Percentiles rank a stretch among this genome's conserved stretches.
Conservation (phyloP, 495 filamentous ascomycete genomes). For the Xylaria telfairii region DNA sequence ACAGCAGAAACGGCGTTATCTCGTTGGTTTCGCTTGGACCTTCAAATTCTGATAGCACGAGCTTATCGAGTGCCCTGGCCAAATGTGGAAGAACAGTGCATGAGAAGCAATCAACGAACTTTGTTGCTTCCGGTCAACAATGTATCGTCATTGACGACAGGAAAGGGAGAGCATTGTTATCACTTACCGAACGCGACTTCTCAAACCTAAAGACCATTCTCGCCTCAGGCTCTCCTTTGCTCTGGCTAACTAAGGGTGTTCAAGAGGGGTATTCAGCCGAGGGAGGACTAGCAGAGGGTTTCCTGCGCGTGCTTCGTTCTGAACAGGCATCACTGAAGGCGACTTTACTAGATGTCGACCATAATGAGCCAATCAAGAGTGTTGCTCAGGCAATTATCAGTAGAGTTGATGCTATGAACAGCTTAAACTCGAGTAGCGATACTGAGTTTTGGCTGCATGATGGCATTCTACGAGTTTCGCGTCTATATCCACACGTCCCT, state of each 20-base stretch:
- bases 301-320: conserved; percentile 30
- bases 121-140: not conserved
- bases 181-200: not conserved
- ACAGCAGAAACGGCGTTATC: not conserved
- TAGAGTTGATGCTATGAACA: conserved; percentile 19
- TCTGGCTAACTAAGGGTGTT: conserved; percentile 14
- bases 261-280: not conserved
- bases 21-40: conserved; percentile 4
- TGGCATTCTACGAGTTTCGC: conserved; percentile 27
- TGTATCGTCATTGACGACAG: conserved; percentile 12
- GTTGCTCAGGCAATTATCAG: conserved; percentile 17
- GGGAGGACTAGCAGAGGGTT: conserved; percentile 26
- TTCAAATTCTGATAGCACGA: not conserved
- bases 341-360: conserved; percentile 29
- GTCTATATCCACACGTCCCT: conserved; percentile 18
- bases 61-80: not conserved
- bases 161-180: not conserved
- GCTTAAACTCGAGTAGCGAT: conserved; percentile 27
- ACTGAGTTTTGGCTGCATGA: conserved; percentile 38
- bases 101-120: not conserved
- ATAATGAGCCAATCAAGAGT: conserved; percentile 15
- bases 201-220: not conserved
- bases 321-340: conserved; percentile 28
- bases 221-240: not conserved
- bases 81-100: not conserved